A percentile compares a stretch with the other conserved stretches of the same genome.
phyloP scores from a whole-genome alignment of 805 yeast species.

The Peterozyma xylosa region DNA sequence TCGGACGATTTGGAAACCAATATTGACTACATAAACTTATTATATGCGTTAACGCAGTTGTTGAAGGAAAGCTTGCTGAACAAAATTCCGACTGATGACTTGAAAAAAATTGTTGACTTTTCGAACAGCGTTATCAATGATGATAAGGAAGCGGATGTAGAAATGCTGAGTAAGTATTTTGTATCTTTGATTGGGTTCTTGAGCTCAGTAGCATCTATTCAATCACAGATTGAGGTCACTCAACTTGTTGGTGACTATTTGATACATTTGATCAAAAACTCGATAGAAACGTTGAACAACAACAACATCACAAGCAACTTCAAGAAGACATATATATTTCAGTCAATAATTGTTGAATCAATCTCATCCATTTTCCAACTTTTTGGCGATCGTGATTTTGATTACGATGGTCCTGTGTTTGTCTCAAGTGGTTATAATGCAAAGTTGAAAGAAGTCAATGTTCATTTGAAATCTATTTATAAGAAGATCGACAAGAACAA shows the following conservation, averaged over 20 bases:
- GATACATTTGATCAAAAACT: constrained; percentile 1
- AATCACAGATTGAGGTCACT: constrained; percentile 4
- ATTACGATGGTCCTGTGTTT: constrained; percentile 64
- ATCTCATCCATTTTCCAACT: constrained; percentile 67
- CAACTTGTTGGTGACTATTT: background rate
- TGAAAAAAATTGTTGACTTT: constrained; percentile 17
- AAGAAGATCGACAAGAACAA: constrained; percentile 64
- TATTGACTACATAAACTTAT: constrained; percentile 25
- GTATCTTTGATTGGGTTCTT: constrained; percentile 16
- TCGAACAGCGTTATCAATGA: constrained; percentile 4
- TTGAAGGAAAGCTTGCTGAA: constrained; percentile 26
- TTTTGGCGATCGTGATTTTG: constrained; percentile 64
- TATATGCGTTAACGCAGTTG: constrained; percentile 30
- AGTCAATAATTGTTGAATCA: constrained; percentile 39
- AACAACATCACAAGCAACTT: background rate
- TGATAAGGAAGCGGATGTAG: constrained; percentile 4
- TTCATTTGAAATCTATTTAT: constrained; percentile 42
- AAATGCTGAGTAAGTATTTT: constrained; percentile 13
- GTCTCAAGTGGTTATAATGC: constrained; percentile 41
- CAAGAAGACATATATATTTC: constrained; percentile 11
- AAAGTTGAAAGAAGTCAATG: constrained; percentile 32
- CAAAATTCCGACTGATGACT: constrained; percentile 20
- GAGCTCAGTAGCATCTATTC: constrained; percentile 14
- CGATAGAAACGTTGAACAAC: background rate
- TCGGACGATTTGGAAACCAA: constrained; percentile 14